Evolutionary conservation across 2,329 filamentous ascomycete species (phyloP), one percentile per base, ranked within the genome.

Genomic region (Botryosphaeria dothidea): DNA sequence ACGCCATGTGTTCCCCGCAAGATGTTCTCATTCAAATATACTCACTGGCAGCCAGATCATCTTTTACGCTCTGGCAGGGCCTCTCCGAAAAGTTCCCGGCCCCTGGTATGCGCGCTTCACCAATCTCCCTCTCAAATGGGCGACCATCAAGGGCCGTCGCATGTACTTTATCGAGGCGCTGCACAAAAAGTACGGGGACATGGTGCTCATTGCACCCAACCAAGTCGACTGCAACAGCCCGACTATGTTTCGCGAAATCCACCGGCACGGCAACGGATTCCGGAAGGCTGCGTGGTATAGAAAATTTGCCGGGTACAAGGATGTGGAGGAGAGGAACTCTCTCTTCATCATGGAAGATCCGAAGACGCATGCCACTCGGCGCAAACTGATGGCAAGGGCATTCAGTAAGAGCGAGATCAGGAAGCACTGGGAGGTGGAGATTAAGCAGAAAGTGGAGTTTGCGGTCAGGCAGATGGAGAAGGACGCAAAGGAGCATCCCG

Each of bases 261-360:
- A 75, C 57, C 71, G 70, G 31, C 71, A 74, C 27, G 71, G 72
- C 5, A 71, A 71, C 13, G 70, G 70, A 38, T 75, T 66, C 54
- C 36, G 23, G 19, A 67, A 56, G 52, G 13, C 31, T 3, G 0
- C 36, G 13, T 56, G 34, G 31, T 56, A 56, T 21, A 6, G 3
- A 3, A 9, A 41, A 3, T 41, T 56, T 4, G n/a, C 29, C 8
- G 31, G 31, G 3, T 19, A 19, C 8, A 19, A 17, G 1, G 29
- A 23, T 36, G 8, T 19, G 4, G 29, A 54, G 4, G 29, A 27
- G 31, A 72, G 72, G 6, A 68, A 67, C 3, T 73, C 70, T 2
- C 66, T 80, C 5, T 81, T 81, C 63, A 71, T 73, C 15, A 77
- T 80, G 75, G 69, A 68, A 1, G 74, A 79, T 49, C 71, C 72